Percentiles rank a stretch among this genome's conserved stretches.
Evolutionary conservation across 2,329 filamentous ascomycete genomes (phyloP).

Genomic region (Calcarisporium arbuscula): DNA sequence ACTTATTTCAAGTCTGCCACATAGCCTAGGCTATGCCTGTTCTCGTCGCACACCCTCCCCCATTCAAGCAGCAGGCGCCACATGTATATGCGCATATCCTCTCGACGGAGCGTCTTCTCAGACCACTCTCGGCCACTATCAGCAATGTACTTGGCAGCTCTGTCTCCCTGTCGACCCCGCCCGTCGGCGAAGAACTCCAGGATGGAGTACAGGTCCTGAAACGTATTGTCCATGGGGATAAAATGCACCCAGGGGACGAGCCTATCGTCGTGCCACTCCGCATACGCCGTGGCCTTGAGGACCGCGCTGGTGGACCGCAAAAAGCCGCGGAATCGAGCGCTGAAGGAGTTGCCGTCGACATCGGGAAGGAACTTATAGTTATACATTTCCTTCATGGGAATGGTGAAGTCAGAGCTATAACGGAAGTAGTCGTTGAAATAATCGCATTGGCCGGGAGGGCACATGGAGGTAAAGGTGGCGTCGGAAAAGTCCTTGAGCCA

Average conservation of each 20-base stretch:
- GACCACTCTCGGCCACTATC: slow-evolving; percentile 55
- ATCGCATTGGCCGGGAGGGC: slow-evolving; percentile 29
- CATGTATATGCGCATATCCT: slow-evolving; percentile 63
- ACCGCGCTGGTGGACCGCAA: slow-evolving; percentile 58
- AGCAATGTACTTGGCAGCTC: slow-evolving; percentile 54
- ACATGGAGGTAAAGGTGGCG: slow-evolving; percentile 38
- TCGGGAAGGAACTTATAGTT: slow-evolving; percentile 62
- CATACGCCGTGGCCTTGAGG: slow-evolving; percentile 66
- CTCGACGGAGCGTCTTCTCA: slow-evolving; percentile 51
- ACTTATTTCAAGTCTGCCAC: slow-evolving; percentile 31
- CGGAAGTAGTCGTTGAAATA: slow-evolving; percentile 32
- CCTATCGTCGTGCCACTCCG: slow-evolving; percentile 69
- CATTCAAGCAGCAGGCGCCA: slow-evolving; percentile 55
- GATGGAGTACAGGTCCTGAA: slow-evolving; percentile 58
- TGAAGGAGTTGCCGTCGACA: slow-evolving; percentile 63
- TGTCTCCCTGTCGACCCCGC: slow-evolving; percentile 35
- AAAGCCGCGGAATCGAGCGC: slow-evolving; percentile 57
- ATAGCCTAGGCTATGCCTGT: slow-evolving; percentile 35
- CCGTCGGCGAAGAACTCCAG: slow-evolving; percentile 60
- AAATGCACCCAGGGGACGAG: slow-evolving; percentile 68
- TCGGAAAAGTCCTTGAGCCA: slow-evolving; percentile 35
- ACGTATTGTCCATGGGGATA: slow-evolving; percentile 63
- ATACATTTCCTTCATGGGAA: slow-evolving; percentile 44
- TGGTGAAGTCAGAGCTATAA: slow-evolving; percentile 17
- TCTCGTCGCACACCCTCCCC: slow-evolving; percentile 42